A percentile compares a stretch with the other conserved stretches of the same genome.
phyloP scores from a whole-genome alignment of 2,329 filamentous ascomycete genomes.

The Lecanicillium sp. region DNA sequence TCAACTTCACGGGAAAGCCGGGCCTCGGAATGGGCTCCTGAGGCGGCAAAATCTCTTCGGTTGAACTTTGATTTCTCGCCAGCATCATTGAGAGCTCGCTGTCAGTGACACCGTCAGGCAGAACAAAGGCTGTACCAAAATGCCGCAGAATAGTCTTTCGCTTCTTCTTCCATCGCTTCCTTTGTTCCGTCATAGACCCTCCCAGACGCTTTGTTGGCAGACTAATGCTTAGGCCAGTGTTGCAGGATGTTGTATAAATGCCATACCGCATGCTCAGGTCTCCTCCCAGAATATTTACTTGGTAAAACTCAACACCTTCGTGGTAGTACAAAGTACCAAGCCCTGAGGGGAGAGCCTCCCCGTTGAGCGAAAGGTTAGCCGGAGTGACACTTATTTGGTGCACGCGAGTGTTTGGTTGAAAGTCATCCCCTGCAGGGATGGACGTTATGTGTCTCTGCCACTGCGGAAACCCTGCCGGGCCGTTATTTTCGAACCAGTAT shows the following conservation, averaged over 20 bases:
- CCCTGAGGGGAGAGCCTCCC: slow-evolving; percentile 9
- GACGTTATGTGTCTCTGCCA: slow-evolving; percentile 28
- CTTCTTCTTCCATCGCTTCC: slow-evolving; percentile 19
- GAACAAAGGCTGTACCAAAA: slow-evolving; percentile 23
- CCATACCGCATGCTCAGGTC: slow-evolving; percentile 36
- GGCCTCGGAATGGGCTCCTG: slow-evolving; percentile 7
- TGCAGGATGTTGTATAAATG: slow-evolving; percentile 19
- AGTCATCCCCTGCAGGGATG: slow-evolving; percentile 13
- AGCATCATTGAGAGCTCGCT: slow-evolving; percentile 12
- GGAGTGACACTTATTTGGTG: slow-evolving; percentile 21
- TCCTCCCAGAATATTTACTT: slow-evolving; percentile 32
- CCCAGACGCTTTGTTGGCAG: slow-evolving; percentile 19
- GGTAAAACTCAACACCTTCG: slow-evolving; percentile 34
- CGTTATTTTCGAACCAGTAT: slow-evolving; percentile 24
- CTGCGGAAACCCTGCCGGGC: slow-evolving; percentile 18
- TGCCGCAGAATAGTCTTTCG: slow-evolving; percentile 19
- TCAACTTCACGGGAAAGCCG: slow-evolving; percentile 10
- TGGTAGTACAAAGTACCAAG: slow-evolving; percentile 22
- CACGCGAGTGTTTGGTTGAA: slow-evolving; percentile 8
- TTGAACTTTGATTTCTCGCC: too few species aligned
- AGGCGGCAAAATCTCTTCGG: slow-evolving; percentile 12
- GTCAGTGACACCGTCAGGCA: slow-evolving; percentile 26
- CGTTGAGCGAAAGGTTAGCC: slow-evolving; percentile 12
- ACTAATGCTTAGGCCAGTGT: slow-evolving; percentile 16
- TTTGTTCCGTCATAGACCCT: slow-evolving; percentile 17